phyloP scores from a whole-genome alignment of 768 basidiomycete genomes.

The Kwoniella mangroviensis region DNA sequence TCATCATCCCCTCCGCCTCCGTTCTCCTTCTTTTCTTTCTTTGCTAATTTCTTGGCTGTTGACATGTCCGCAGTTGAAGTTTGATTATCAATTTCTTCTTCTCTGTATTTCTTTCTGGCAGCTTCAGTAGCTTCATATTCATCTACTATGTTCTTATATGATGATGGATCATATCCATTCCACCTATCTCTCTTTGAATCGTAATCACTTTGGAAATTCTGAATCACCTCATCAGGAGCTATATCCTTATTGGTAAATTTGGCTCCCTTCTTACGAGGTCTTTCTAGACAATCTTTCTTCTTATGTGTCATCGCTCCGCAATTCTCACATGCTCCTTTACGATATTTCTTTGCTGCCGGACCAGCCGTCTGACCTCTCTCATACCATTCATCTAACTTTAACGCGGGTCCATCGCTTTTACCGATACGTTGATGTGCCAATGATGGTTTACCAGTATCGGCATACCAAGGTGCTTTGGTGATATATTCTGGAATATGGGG shows the following conservation, averaged over 20 bases:
- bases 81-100: constrained; percentile 98
- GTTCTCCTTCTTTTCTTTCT: constrained; percentile 60
- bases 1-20: constrained; percentile 62
- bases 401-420: constrained; percentile 65
- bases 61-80: constrained; percentile 83
- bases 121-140: constrained; percentile 93
- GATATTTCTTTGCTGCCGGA: constrained; percentile 92
- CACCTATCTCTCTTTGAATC: constrained; percentile 96
- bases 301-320: constrained; percentile 97
- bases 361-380: constrained; percentile 72
- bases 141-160: constrained; percentile 84
- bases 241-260: constrained; percentile 90
- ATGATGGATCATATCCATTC: constrained; percentile 94
- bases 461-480: constrained; percentile 98
- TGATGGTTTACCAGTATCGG: constrained; percentile 90
- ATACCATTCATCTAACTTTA: constrained; percentile 88
- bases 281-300: constrained; percentile 87
- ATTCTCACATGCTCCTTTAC: constrained; percentile 98
- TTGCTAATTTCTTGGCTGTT: constrained; percentile 81
- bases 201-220: constrained; percentile 72
- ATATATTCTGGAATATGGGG: constrained; percentile 99
- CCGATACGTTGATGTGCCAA: constrained; percentile 85
- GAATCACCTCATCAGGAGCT: constrained; percentile 85
- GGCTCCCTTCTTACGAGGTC: constrained; percentile 94
- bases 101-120: constrained; percentile 83